Base-by-base conservation (phyloP, 371 early-diverging fungal genomes). In the Mucor sp. region DNA sequence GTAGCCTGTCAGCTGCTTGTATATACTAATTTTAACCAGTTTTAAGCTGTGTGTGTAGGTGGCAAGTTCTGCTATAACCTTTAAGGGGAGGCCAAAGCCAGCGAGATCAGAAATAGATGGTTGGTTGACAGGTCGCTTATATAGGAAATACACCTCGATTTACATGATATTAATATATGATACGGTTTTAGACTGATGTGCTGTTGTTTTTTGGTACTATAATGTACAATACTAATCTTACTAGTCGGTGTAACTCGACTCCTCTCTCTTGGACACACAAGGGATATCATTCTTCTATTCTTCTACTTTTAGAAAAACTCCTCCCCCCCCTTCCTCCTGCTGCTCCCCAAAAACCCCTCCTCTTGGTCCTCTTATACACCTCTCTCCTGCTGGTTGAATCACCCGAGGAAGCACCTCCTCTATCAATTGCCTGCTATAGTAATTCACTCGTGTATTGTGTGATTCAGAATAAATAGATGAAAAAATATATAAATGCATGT, bases 211-310 rank as follows among this genome's bases (percentile, higher is more conserved):
- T 47, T 58, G 58, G 27, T 41, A 27, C 14, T 39, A n/a, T 63
- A 27, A 41, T 56, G 56, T 67, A n/a, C n/a, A n/a, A n/a, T n/a
- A 44, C 67, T 67, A 67, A 67, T 60, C 44, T 53, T 61, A 67
- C 67, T 50, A 67, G 41, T 15, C 25, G 35, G 67, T 67, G 55
- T 61, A 61, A 67, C 67, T 56, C 57, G 23, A 53, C 27, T 53
- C 53, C 53, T 27, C 53, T 15, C 53, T 53, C 53, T 27, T 27
- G 27, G 27, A 53, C 53, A 39, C 37, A 60, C 60, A 39, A 39
- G 41, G 25, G 43, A 60, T 32, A 12, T 58, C 27, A 55, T 63
- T 50, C 28, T 50, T 63, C 47, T 47, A 47, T 47, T 47, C 47
- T 47, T 47, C 47, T 47, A 47, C 47, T 47, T 47, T 47, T 21